Base-by-base conservation (phyloP, 176 grass and related monocot genomes). In the Oryza nivara region DNA sequence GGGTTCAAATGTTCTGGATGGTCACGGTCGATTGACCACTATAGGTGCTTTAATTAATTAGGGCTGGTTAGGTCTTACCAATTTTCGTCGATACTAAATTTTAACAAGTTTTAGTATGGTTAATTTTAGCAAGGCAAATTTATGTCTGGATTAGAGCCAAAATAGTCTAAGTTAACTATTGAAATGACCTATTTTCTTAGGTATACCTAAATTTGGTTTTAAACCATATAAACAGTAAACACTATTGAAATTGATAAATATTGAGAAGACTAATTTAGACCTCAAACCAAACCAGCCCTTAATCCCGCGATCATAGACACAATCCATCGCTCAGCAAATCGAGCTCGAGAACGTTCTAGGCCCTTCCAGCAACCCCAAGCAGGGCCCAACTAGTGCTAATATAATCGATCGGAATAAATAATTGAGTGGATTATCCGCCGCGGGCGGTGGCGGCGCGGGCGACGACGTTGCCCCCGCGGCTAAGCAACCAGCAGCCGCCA, bases 401-500 rank as follows among this genome's bases (percentile, higher is more conserved):
- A 32, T 2, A 63, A 82, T 11, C 25, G 54, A 58, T 58, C 3
- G 54, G 52, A 56, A 20, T 20, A 58, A 20, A 58, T 20, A 58
- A n/a, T 58, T 20, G 16, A 19, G 54, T 58, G 52, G 58, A 22
- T 52, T 67, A 11, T 7, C 15, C 28, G 63, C 12, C 20, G 32
- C 26, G 79, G 17, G 4, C 17, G 23, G 56, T 17, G 23, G 22
- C 17, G 38, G 38, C 38, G 38, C 35, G 35, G 80, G 22, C n/a
- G 54, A 17, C 2, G 0, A 32, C 75, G 35, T 61, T 85, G 83
- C 49, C 49, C 49, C 48, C 83, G 83, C 83, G 75, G 74, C 11
- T 78, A 85, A 85, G 83, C 83, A 85, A 71, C n/a, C 36, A 4
- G 15, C 19, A 20, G 60, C 83, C 83, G 83, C 65, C 74, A 85